A percentile compares a stretch with the other conserved stretches of the same genome.
These are phyloP conservation scores for Trichoderma hamatum DNA, from an alignment of 2,329 filamentous ascomycete species.

Conservation along the genomic window DNA sequence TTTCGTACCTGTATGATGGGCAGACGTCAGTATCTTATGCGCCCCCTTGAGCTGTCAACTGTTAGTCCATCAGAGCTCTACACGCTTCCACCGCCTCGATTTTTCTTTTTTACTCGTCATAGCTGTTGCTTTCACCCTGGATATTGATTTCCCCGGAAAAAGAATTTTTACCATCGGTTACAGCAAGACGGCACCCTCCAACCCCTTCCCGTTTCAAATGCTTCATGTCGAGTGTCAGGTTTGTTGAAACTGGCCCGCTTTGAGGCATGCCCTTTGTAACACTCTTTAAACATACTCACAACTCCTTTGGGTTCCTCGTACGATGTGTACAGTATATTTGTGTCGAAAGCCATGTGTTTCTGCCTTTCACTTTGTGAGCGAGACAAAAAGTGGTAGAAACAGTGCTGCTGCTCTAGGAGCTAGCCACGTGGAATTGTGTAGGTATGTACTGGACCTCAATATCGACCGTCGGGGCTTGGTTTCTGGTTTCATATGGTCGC, in stretches of 20 bases:
- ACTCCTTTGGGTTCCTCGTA: not conserved
- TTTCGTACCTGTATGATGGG: not conserved
- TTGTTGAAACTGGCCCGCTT: not conserved
- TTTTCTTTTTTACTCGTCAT: not conserved
- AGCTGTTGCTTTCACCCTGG: not conserved
- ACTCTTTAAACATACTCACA: not conserved
- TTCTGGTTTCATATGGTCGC: conserved; percentile 2
- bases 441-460: not conserved
- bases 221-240: conserved; percentile 14
- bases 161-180: not conserved
- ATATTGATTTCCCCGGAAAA: not conserved
- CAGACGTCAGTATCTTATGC: not conserved
- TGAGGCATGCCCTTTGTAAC: not conserved
- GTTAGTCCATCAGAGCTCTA: not conserved
- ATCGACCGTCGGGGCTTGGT: not conserved
- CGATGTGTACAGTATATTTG: not conserved
- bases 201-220: not conserved
- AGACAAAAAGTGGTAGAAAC: not conserved
- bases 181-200: not conserved
- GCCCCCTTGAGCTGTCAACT: not conserved
- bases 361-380: not conserved
- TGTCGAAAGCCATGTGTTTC: not conserved
- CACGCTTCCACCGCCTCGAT: not conserved
- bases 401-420: not conserved
- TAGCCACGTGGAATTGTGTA: not conserved